Evolutionary conservation across 176 grass and related monocot genomes (phyloP).

Genomic region (Carex pumila): DNA sequence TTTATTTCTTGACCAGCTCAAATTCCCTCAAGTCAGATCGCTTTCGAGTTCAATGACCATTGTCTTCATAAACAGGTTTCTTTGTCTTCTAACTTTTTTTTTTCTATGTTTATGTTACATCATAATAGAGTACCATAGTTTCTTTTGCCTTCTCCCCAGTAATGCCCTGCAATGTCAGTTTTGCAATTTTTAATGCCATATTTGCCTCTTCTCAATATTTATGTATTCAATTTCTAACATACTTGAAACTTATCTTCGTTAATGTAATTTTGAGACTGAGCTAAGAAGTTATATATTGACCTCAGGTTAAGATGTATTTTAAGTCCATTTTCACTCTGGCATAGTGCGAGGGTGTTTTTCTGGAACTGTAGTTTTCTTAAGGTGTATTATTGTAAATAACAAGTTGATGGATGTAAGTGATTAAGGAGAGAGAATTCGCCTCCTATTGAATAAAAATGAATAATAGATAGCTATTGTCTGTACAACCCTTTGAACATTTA

Average conservation of each 20-base stretch:
- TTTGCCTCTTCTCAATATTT: neutral
- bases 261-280: neutral
- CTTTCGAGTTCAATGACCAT: constrained; percentile 84
- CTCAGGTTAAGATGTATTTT: neutral
- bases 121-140: neutral
- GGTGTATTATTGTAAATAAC: neutral
- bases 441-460: neutral
- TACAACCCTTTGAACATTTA: neutral
- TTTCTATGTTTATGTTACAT: neutral
- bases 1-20: constrained; percentile 83
- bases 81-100: constrained; percentile 11
- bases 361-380: neutral
- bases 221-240: neutral
- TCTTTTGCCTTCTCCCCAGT: constrained; percentile 2
- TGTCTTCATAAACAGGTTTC: constrained; percentile 80
- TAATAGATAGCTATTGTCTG: neutral
- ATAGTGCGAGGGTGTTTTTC: neutral
- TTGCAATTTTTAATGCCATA: neutral
- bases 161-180: constrained; percentile 5
- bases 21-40: constrained; percentile 70
- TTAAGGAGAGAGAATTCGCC: neutral
- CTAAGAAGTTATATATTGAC: neutral
- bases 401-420: neutral
- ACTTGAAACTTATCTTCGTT: neutral
- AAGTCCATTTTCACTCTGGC: neutral